Conservation (phyloP, 108 stramenopile genomes). For the Fragilariopsis cylindrus region DNA sequence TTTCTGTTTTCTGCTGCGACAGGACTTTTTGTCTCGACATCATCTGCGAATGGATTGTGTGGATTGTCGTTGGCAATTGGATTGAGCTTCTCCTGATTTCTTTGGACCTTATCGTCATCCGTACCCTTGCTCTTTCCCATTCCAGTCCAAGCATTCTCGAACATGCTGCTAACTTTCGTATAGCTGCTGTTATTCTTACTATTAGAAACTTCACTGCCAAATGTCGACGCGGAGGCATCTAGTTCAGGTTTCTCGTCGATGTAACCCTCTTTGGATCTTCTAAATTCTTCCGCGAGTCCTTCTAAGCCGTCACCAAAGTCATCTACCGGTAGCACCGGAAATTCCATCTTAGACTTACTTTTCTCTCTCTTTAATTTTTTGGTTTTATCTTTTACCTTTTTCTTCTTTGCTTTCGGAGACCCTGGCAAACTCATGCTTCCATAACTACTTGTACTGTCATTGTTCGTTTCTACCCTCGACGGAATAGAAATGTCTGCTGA, state of each 20-base stretch:
- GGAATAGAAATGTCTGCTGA: neutral
- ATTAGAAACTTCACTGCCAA: neutral
- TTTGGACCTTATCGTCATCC: neutral
- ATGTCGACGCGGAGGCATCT: neutral
- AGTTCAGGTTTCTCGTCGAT: neutral
- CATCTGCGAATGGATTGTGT: neutral
- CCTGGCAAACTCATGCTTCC: neutral
- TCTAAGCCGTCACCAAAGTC: conserved; percentile 14
- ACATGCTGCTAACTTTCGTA: neutral
- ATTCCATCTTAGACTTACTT: conserved; percentile 8
- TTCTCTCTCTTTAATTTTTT: conserved; percentile 13
- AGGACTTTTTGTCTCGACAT: too few species aligned
- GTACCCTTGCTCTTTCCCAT: neutral
- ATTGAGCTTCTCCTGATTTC: too few species aligned
- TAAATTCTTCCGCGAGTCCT: conserved; percentile 16
- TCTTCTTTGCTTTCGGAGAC: conserved; percentile 1
- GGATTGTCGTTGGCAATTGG: neutral
- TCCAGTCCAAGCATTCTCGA: conserved; percentile 1
- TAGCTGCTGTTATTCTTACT: neutral
- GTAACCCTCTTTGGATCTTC: conserved; percentile 6
- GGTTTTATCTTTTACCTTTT: neutral
- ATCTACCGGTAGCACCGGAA: neutral
- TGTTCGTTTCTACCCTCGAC: conserved; percentile 19
- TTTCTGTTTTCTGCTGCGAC: neutral
- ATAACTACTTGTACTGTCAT: neutral